These are phyloP conservation scores for Aureobasidium sp. DNA, from an alignment of 2,329 filamentous ascomycete genomes.

Conservation along the genomic window DNA sequence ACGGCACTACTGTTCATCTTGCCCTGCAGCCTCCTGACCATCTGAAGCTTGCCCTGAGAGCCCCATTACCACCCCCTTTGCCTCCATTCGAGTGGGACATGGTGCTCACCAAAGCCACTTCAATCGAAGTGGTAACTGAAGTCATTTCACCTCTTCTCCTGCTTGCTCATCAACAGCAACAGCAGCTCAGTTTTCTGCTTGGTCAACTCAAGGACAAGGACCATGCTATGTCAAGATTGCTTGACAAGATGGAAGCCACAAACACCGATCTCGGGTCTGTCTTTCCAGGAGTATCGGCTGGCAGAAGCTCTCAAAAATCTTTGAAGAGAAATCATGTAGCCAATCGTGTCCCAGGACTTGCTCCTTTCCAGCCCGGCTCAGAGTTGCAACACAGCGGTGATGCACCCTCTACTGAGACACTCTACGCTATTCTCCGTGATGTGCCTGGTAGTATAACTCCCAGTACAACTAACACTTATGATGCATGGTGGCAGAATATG, in stretches of 20 bases:
- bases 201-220: constrained; percentile 51
- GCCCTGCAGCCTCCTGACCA: constrained; percentile 24
- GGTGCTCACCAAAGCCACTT: constrained; percentile 40
- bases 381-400: not conserved
- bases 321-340: constrained; percentile 46
- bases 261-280: constrained; percentile 50
- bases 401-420: not conserved
- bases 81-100: constrained; percentile 60
- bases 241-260: constrained; percentile 52
- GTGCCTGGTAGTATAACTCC: not conserved
- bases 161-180: constrained; percentile 41
- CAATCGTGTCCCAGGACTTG: constrained; percentile 48
- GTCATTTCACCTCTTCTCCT: constrained; percentile 49
- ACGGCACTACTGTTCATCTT: constrained; percentile 29
- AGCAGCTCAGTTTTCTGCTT: constrained; percentile 44
- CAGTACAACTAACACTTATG: not conserved
- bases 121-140: constrained; percentile 39
- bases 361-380: constrained; percentile 18
- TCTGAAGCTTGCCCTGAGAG: constrained; percentile 49
- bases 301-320: constrained; percentile 38
- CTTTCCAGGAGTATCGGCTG: constrained; percentile 48
- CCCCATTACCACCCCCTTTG: constrained; percentile 56
- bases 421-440: not conserved
- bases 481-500: constrained; percentile 7
- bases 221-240: constrained; percentile 49